Evolutionary conservation across 108 stramenopile genomes (phyloP).

Genomic region (Chaetoceros tenuissimus): DNA sequence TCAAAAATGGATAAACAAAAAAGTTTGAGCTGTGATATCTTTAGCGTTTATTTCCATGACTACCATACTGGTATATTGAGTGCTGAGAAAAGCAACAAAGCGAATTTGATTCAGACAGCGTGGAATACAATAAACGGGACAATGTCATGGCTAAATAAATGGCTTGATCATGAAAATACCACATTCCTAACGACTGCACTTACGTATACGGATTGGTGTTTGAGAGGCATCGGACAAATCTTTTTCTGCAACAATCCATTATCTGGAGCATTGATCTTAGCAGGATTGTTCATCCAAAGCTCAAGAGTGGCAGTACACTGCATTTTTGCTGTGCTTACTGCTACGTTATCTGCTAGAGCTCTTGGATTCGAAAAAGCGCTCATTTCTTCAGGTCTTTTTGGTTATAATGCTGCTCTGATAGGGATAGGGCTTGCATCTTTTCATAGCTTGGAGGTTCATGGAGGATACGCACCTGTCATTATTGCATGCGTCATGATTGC

Average conservation of each 20-base stretch:
- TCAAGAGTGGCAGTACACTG: conserved; percentile 27
- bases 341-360: conserved; percentile 12
- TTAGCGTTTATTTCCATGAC: too few relatives aligned
- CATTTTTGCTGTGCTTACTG: conserved; percentile 17
- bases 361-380: conserved; percentile 28
- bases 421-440: conserved; percentile 29
- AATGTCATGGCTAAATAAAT: too few relatives aligned
- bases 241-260: conserved; percentile 30
- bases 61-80: too few relatives aligned
- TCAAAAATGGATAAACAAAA: too few relatives aligned
- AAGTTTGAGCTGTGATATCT: too few relatives aligned
- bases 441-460: too few relatives aligned
- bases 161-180: too few relatives aligned
- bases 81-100: too few relatives aligned
- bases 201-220: too few relatives aligned
- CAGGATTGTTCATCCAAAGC: conserved; percentile 25
- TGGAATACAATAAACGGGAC: too few relatives aligned
- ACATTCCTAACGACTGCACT: too few relatives aligned
- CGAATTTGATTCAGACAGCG: too few relatives aligned
- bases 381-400: conserved; percentile 21
- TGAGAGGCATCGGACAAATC: conserved; percentile 26
- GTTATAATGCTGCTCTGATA: conserved; percentile 26
- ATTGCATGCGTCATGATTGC: conserved; percentile 5
- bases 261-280: conserved; percentile 20
- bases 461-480: conserved; percentile 2